phyloP scores from a whole-genome alignment of 108 stramenopile genomes.

The Mediolabrus comicus region DNA sequence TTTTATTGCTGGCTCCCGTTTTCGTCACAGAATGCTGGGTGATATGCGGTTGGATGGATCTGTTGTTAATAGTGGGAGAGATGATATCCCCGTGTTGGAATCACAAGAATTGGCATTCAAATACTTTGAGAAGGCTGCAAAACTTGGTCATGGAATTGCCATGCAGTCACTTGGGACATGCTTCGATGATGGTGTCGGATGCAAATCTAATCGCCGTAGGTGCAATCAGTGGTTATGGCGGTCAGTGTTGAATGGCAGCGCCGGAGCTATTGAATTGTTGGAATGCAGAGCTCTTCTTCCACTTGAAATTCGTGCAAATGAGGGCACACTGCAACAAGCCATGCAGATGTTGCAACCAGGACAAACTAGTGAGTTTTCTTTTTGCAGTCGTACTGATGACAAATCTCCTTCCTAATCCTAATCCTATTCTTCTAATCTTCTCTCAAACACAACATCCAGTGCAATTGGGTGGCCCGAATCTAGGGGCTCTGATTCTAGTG shows the following conservation, averaged over 20 bases:
- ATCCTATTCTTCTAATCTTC: too few species aligned
- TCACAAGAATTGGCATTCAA: slow-evolving; percentile 18
- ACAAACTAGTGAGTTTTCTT: too few species aligned
- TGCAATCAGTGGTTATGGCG: slow-evolving; percentile 23
- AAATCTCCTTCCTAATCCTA: too few species aligned
- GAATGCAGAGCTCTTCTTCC: neutral
- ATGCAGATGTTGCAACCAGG: neutral
- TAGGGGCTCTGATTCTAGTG: slow-evolving; percentile 4
- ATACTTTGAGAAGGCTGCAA: slow-evolving; percentile 10
- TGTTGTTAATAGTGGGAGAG: neutral
- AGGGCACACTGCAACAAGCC: neutral
- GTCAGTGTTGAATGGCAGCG: neutral
- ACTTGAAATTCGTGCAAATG: neutral
- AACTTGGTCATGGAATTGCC: slow-evolving; percentile 7
- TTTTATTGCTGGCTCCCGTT: neutral
- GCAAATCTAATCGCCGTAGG: slow-evolving; percentile 2
- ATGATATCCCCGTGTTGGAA: slow-evolving; percentile 8
- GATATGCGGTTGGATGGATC: neutral
- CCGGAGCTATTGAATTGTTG: slow-evolving; percentile 14
- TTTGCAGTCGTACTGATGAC: too few species aligned
- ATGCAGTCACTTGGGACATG: slow-evolving; percentile 18
- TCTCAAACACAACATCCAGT: too few species aligned
- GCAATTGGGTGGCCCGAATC: slow-evolving; percentile 13
- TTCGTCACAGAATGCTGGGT: neutral
- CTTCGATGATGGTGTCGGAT: slow-evolving; percentile 11